Evolutionary conservation across 176 grass and related monocot species (phyloP).

Genomic region (Triticum turgidum): DNA sequence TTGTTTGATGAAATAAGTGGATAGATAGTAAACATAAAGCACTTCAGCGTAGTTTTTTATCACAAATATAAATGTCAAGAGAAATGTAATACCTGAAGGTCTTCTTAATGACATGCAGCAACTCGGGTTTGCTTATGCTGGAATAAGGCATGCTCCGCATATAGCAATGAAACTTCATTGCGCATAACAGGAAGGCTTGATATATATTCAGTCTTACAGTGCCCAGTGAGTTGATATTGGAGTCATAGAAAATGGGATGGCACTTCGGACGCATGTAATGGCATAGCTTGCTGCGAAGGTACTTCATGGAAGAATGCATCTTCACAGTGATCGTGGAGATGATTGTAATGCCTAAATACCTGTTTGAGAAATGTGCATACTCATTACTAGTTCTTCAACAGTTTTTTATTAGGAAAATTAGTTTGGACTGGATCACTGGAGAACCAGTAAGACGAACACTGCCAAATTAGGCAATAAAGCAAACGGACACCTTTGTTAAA

Average conservation of each 20-base stretch:
- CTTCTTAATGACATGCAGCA: constrained; percentile 57
- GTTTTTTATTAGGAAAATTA: constrained; percentile 9
- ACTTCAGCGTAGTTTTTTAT: background rate
- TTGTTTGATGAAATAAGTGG: background rate
- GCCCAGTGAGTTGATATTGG: constrained; percentile 67
- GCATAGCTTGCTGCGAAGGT: constrained; percentile 54
- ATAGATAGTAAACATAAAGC: background rate
- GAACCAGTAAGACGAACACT: background rate
- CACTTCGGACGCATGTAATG: constrained; percentile 79
- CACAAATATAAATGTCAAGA: background rate
- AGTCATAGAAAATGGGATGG: constrained; percentile 85
- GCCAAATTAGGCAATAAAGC: background rate
- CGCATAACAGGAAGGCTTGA: constrained; percentile 78
- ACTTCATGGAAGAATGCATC: constrained; percentile 32
- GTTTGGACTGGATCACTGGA: background rate
- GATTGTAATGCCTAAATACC: constrained; percentile 62
- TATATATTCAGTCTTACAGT: constrained; percentile 76
- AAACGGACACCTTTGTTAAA: background rate
- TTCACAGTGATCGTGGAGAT: constrained; percentile 73
- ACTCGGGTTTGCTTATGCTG: constrained; percentile 30
- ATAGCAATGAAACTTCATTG: constrained; percentile 97
- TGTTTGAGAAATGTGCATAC: constrained; percentile 41
- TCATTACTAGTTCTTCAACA: constrained; percentile 27
- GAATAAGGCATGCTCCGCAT: constrained; percentile 36
- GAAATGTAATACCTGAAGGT: constrained; percentile 60